phyloP scores from a whole-genome alignment of 1,284 basidiomycete species.

The Ceratorhiza oryzae-sativae region DNA sequence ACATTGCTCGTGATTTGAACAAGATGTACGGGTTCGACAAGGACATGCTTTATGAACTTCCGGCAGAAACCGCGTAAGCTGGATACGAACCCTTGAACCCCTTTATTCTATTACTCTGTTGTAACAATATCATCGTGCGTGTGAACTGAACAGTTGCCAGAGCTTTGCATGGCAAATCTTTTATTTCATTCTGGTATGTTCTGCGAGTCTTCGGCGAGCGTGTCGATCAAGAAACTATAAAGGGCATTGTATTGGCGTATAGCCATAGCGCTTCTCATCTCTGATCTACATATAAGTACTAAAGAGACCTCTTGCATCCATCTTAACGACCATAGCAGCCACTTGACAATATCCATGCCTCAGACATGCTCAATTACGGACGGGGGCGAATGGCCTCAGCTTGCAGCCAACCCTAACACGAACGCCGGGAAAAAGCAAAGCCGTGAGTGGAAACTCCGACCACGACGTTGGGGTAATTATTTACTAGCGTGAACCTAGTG shows the following conservation, averaged over 20 bases:
- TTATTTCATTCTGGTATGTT: neutral
- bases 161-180: neutral
- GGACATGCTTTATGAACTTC: neutral
- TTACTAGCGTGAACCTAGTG: neutral
- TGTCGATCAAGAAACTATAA: slow-evolving; percentile 8
- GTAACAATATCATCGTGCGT: neutral
- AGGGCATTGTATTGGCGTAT: neutral
- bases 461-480: neutral
- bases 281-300: neutral
- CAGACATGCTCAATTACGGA: neutral
- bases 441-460: slow-evolving; percentile 27
- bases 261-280: slow-evolving; percentile 23
- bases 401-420: neutral
- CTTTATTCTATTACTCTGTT: slow-evolving; percentile 6
- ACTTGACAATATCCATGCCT: neutral
- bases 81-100: neutral
- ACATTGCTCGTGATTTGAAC: slow-evolving; percentile 23
- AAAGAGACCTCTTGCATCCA: neutral
- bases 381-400: neutral
- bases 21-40: slow-evolving; percentile 36
- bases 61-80: neutral
- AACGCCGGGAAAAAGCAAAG: slow-evolving; percentile 4
- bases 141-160: neutral
- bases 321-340: neutral
- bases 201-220: neutral